Conservation (phyloP, 352 stramenopile species). For the Thraustotheca clavata region DNA sequence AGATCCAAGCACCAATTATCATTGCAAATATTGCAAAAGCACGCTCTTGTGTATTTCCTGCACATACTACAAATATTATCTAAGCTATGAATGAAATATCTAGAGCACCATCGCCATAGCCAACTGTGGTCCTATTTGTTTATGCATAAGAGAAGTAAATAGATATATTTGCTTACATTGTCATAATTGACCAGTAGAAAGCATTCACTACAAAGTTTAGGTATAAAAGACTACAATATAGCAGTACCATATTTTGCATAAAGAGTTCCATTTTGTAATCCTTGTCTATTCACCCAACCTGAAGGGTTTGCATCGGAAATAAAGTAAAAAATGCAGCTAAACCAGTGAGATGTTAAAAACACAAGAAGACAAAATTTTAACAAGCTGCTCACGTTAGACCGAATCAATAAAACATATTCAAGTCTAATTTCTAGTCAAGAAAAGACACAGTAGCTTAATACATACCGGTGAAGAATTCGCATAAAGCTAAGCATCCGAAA, state of each 20-base stretch:
- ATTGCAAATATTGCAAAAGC: constrained; percentile 67
- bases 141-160: not conserved
- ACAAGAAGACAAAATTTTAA: constrained; percentile 75
- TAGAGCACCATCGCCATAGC: constrained; percentile 39
- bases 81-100: not conserved
- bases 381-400: constrained; percentile 65
- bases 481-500: constrained; percentile 65
- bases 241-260: constrained; percentile 40
- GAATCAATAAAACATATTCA: constrained; percentile 59
- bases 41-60: constrained; percentile 43
- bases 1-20: constrained; percentile 65
- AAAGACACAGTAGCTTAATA: not conserved
- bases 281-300: constrained; percentile 38
- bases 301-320: constrained; percentile 39
- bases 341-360: constrained; percentile 72
- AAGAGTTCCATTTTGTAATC: constrained; percentile 30
- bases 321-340: constrained; percentile 60
- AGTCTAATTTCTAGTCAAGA: constrained; percentile 26
- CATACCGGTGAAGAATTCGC: constrained; percentile 51
- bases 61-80: constrained; percentile 27
- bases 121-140: constrained; percentile 49
- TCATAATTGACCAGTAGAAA: constrained; percentile 77
- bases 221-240: not conserved
- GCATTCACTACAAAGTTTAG: constrained; percentile 28
- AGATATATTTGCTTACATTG: constrained; percentile 32